Evolutionary conservation across 2,329 filamentous ascomycete genomes (phyloP).

Genomic region (Teratosphaeria zuluensis): DNA sequence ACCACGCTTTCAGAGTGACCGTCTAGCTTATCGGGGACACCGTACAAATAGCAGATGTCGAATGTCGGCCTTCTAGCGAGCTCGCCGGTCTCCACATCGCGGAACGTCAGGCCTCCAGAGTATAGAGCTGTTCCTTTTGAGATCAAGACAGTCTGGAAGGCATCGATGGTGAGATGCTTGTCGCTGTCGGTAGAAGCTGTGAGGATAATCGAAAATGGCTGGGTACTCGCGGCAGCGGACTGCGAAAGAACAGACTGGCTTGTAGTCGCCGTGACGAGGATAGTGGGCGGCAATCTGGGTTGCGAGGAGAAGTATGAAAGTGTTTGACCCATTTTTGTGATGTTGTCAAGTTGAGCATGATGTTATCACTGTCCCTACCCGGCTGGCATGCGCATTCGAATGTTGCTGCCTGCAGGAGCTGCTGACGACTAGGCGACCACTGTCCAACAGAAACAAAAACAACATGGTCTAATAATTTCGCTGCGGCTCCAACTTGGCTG

Average conservation of each 20-base stretch:
- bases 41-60: background rate
- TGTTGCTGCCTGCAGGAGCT: background rate
- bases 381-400: background rate
- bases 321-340: background rate
- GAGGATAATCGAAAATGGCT: background rate
- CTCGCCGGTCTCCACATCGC: background rate
- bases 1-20: background rate
- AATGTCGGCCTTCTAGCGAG: background rate
- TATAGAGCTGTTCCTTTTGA: background rate
- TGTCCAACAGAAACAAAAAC: background rate
- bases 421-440: background rate
- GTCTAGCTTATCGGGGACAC: background rate
- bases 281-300: background rate
- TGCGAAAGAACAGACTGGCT: background rate
- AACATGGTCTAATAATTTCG: background rate
- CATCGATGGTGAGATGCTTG: background rate
- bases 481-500: no score
- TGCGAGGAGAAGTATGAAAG: background rate
- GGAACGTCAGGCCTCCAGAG: background rate
- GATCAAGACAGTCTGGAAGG: background rate
- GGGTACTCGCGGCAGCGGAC: background rate
- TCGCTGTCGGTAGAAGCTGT: background rate
- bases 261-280: background rate
- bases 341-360: background rate
- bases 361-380: background rate